phyloP scores from a whole-genome alignment of 148 eudicot species.

The Tetragonia tetragonoides region DNA sequence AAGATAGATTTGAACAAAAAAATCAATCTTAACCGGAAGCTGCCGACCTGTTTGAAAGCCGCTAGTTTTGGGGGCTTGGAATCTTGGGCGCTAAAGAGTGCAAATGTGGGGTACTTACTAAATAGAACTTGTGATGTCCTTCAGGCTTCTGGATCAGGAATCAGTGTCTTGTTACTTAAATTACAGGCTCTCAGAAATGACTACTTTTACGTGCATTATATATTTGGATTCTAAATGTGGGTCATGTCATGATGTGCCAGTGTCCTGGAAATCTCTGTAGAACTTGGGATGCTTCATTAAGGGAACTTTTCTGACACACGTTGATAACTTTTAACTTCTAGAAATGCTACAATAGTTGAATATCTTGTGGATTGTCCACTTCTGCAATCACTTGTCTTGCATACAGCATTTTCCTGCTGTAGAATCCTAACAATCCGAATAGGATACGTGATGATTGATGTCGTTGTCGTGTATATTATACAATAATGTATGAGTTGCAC shows the following conservation, averaged over 20 bases:
- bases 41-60: too few relatives aligned
- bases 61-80: too few relatives aligned
- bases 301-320: neutral
- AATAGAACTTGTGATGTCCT: neutral
- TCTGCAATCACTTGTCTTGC: neutral
- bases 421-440: neutral
- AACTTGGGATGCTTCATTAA: neutral
- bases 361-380: neutral
- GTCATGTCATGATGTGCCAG: neutral
- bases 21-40: too few relatives aligned
- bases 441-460: neutral
- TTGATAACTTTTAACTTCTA: neutral
- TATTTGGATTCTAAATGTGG: neutral
- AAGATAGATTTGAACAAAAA: too few relatives aligned
- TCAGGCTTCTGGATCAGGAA: neutral
- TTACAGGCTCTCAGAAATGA: too few relatives aligned
- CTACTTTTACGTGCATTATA: neutral
- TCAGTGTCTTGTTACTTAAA: neutral
- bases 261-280: neutral
- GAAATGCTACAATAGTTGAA: neutral
- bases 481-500: neutral
- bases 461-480: neutral
- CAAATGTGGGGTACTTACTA: neutral
- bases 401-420: neutral
- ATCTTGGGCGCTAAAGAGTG: neutral